phyloP scores from a whole-genome alignment of 257 asterid species.

The Ballota nigra region DNA sequence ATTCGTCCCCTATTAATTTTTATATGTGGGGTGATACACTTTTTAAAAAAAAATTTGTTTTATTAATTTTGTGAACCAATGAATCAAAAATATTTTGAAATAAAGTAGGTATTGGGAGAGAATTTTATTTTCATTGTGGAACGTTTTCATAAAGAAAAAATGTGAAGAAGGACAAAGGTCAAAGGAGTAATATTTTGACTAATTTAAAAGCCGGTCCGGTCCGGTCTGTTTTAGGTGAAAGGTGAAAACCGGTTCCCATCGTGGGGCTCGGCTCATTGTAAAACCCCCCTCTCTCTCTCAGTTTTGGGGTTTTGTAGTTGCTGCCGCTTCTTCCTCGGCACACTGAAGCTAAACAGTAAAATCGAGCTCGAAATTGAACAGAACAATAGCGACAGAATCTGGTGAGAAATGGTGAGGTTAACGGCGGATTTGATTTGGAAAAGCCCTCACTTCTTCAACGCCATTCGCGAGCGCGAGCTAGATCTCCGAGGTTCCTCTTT shows the following conservation, averaged over 20 bases:
- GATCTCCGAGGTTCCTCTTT: slow-evolving; percentile 79
- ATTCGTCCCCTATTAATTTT: too few species aligned
- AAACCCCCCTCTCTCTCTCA: background rate
- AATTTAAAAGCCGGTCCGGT: background rate
- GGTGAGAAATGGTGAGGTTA: slow-evolving; percentile 67
- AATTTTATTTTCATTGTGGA: too few species aligned
- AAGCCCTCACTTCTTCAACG: slow-evolving; percentile 96
- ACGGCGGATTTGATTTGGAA: slow-evolving; percentile 91
- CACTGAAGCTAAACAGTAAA: background rate
- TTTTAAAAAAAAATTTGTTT: too few species aligned
- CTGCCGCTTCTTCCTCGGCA: slow-evolving; percentile 7
- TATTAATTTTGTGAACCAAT: too few species aligned
- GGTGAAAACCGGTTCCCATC: background rate
- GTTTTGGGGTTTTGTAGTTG: slow-evolving; percentile 23
- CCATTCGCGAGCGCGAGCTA: slow-evolving; percentile 89
- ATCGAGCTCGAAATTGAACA: background rate
- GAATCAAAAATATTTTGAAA: too few species aligned
- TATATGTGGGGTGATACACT: too few species aligned
- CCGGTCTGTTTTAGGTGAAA: too few species aligned
- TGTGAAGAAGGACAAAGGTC: too few species aligned
- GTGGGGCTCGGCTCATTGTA: background rate
- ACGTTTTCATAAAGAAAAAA: too few species aligned
- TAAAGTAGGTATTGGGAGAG: too few species aligned
- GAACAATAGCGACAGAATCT: background rate
- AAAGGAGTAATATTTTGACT: too few species aligned